Base-by-base conservation (phyloP, 371 early-diverging fungal genomes). In the Thermomucor indicae-seudaticae region DNA sequence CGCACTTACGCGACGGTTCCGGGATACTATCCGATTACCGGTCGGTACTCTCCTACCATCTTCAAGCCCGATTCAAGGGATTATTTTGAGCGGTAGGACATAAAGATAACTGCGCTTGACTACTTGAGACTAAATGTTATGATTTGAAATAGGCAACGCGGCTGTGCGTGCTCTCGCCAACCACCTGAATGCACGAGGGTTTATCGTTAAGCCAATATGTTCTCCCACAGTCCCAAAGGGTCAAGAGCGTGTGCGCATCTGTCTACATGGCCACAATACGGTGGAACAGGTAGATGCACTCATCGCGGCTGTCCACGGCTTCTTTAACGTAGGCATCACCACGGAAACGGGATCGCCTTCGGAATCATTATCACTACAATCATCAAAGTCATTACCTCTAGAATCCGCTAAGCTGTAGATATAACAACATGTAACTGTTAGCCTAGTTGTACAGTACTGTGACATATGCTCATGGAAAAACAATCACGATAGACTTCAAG, bases 221-320 rank as follows among this genome's bases (percentile, higher is more conserved):
- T 85, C 83, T 3, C 92, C 92, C 2, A 90, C 91, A 2, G 92
- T 92, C 1, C 88, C 90, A 1, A 74, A 67, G 40, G 92, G 92
- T 4, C 67, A 77, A 40, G 92, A 92, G 53, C 79, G 92, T 8
- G 78, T 92, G 12, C 72, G 92, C 6, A 84, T 92, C 22, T 92
- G 92, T 57, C 54, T 92, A 27, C 91, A 90, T 62, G 80, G 81
- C 5, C 80, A 87, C 41, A 90, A 92, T 47, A 83, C 86, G 0
- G 30, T 53, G 5, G 71, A 72, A 0, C 81, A 88, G 54, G 70
- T 92, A 11, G 65, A 70, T 41, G 53, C 46, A 14, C 59, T 89
- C 7, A 75, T 81, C 5, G 27, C 48, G 2, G 73, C 79, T 38
- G 70, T 85, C 3, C 78, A 78, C 48, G 37, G 34, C 0, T 83